Conservation (phyloP, 306 rosid species). For the Acacia acuminata region DNA sequence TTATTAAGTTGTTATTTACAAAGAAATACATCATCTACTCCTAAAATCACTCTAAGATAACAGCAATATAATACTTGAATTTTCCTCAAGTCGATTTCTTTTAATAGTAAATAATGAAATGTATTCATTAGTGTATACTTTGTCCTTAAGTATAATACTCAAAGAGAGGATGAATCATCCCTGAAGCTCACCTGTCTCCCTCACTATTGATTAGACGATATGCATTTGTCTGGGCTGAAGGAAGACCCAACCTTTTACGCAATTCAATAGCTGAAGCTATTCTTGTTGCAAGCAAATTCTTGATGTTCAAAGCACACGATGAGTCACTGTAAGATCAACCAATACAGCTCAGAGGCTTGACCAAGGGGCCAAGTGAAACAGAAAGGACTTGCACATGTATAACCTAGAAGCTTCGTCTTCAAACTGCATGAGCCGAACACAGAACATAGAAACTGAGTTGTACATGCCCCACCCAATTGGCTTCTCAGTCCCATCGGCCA, state of each 20-base stretch:
- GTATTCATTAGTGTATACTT: not conserved
- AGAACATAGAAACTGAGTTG: slow-evolving; percentile 89
- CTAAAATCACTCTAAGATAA: slow-evolving; percentile 14
- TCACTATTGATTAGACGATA: slow-evolving; percentile 88
- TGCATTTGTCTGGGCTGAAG: slow-evolving; percentile 73
- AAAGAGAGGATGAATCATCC: not conserved
- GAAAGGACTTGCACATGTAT: not conserved
- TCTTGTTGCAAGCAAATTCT: slow-evolving; percentile 76
- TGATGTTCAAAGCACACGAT: slow-evolving; percentile 64
- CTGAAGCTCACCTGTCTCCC: slow-evolving; percentile 74
- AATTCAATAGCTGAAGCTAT: slow-evolving; percentile 61
- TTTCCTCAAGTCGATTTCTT: not conserved
- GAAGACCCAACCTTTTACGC: slow-evolving; percentile 78
- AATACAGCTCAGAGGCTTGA: slow-evolving; percentile 24
- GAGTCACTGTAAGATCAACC: slow-evolving; percentile 53
- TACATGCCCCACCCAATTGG: slow-evolving; percentile 95
- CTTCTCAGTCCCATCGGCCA: slow-evolving; percentile 82
- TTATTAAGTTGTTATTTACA: not conserved
- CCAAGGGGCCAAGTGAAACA: slow-evolving; percentile 8
- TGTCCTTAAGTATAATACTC: slow-evolving; percentile 12
- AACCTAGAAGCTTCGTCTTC: slow-evolving; percentile 83
- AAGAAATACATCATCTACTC: not conserved
- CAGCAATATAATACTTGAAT: not conserved
- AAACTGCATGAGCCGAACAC: slow-evolving; percentile 91
- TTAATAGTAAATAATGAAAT: slow-evolving; percentile 11